These are phyloP conservation scores for Fusarium sp. DNA, from an alignment of 2,329 filamentous ascomycete species.

Conservation along the genomic window DNA sequence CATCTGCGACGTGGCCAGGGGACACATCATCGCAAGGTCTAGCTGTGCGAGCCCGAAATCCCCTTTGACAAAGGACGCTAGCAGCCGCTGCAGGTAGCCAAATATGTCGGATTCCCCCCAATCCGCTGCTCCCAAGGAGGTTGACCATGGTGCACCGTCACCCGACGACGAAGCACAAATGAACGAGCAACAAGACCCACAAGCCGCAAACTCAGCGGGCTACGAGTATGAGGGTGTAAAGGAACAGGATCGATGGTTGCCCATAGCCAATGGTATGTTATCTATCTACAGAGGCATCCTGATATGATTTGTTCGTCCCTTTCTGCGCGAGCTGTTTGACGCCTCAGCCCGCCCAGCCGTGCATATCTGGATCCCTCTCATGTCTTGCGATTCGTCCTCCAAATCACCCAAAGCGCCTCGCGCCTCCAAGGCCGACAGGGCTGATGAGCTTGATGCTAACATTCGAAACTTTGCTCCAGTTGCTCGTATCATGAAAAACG, in stretches of 20 bases:
- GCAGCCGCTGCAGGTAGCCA: slow-evolving; percentile 75
- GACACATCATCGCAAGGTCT: slow-evolving; percentile 66
- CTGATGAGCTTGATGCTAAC: slow-evolving; percentile 81
- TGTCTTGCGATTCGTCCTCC: slow-evolving; percentile 68
- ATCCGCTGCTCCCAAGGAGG: slow-evolving; percentile 94
- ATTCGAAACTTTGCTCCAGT: slow-evolving; percentile 96
- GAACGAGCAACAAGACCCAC: slow-evolving; percentile 85
- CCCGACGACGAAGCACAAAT: slow-evolving; percentile 94
- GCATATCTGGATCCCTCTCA: slow-evolving; percentile 56
- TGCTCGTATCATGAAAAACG: slow-evolving; percentile 98
- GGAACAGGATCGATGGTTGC: slow-evolving; percentile 99
- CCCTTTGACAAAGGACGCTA: slow-evolving; percentile 65
- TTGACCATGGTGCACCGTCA: slow-evolving; percentile 92
- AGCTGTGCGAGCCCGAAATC: slow-evolving; percentile 66
- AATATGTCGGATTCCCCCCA: slow-evolving; percentile 90
- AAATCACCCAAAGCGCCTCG: slow-evolving; percentile 59
- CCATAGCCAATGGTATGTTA: slow-evolving; percentile 99
- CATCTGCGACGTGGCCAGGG: slow-evolving; percentile 68
- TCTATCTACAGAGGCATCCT: slow-evolving; percentile 27
- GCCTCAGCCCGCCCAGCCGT: slow-evolving; percentile 44
- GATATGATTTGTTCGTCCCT: slow-evolving; percentile 55
- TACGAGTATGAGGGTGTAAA: slow-evolving; percentile 96
- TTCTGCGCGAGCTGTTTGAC: slow-evolving; percentile 40
- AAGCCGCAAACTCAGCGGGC: slow-evolving; percentile 73
- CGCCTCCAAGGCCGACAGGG: slow-evolving; percentile 58